A percentile compares a stretch with the other conserved stretches of the same genome.
phyloP scores from a whole-genome alignment of 805 yeast genomes.

The Myxozyma vanderwaltii region DNA sequence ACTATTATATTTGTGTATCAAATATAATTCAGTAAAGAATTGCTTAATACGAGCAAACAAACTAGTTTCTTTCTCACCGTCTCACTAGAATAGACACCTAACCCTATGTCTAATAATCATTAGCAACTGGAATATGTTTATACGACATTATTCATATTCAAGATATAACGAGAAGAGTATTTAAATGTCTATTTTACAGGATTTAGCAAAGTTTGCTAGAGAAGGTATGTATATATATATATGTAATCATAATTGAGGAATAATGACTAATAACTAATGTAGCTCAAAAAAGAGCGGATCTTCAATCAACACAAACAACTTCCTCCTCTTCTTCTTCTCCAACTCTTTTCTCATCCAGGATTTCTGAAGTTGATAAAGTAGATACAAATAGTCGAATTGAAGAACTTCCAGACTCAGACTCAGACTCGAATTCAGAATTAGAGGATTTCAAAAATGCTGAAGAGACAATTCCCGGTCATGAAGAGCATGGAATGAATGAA shows the following conservation, averaged over 20 bases:
- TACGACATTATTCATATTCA: too few species aligned
- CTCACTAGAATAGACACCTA: neutral
- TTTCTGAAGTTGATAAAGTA: neutral
- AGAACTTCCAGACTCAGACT: neutral
- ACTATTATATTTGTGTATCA: too few species aligned
- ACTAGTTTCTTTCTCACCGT: neutral
- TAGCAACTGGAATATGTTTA: too few species aligned
- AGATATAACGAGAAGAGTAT: neutral
- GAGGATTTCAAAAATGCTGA: neutral
- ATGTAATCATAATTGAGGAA: too few species aligned
- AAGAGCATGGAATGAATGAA: neutral
- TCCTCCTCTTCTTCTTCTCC: neutral
- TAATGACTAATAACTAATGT: neutral
- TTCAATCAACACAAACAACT: slow-evolving; percentile 4
- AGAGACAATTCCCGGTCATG: neutral
- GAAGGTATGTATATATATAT: neutral
- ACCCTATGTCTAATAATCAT: too few species aligned
- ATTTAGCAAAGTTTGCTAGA: slow-evolving; percentile 2
- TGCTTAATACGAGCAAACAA: too few species aligned
- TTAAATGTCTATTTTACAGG: slow-evolving; percentile 7
- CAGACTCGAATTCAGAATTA: neutral
- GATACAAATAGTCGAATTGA: neutral
- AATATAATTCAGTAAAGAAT: too few species aligned
- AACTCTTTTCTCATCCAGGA: neutral
- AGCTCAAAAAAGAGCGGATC: slow-evolving; percentile 10